Evolutionary conservation across 2,329 filamentous ascomycete species (phyloP).

Genomic region (Sporothrix luriei): DNA sequence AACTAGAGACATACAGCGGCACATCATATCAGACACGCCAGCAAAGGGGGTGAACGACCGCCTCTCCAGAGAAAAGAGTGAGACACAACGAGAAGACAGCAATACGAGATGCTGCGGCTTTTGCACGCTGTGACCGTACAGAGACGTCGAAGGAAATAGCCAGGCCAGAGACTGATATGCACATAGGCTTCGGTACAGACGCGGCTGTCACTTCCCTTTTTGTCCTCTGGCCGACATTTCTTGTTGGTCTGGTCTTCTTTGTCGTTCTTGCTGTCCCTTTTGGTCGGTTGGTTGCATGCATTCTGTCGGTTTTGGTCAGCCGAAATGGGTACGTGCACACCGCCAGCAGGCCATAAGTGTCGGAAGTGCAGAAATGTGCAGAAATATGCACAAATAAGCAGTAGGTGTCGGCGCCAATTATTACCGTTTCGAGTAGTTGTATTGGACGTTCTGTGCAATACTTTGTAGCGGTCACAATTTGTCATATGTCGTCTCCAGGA

Average conservation of each 20-base stretch:
- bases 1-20: constrained; percentile 13
- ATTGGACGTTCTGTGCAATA: neutral
- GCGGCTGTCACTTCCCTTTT: constrained; percentile 11
- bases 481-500: neutral
- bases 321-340: neutral
- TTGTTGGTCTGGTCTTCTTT: neutral
- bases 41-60: constrained; percentile 4
- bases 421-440: constrained; percentile 2
- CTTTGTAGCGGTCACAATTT: neutral
- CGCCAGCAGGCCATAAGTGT: neutral
- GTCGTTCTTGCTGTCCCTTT: neutral
- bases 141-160: neutral
- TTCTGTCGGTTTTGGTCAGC: neutral
- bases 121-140: too few relatives aligned
- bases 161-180: too few relatives aligned
- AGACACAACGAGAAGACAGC: neutral
- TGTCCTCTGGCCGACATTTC: neutral
- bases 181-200: too few relatives aligned
- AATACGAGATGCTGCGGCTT: neutral
- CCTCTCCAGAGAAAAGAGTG: neutral
- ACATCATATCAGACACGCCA: constrained; percentile 20
- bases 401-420: constrained; percentile 14
- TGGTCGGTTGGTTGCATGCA: neutral
- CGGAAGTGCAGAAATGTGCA: neutral
- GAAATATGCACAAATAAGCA: too few relatives aligned